These are phyloP conservation scores for Trichoderma sp. DNA, from an alignment of 2,329 filamentous ascomycete genomes.

Conservation along the genomic window DNA sequence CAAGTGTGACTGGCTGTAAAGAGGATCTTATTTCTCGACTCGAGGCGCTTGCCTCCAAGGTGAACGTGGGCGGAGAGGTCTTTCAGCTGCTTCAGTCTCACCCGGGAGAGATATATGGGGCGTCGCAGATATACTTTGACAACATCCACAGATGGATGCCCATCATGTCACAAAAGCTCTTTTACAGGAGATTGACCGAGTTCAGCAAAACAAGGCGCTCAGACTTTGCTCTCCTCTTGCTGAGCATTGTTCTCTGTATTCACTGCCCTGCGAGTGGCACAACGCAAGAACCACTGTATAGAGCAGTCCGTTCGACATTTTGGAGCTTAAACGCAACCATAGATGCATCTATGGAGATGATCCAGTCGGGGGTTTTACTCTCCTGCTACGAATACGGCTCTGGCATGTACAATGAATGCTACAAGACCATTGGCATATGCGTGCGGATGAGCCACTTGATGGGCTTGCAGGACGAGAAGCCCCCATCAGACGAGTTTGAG, in stretches of 20 bases:
- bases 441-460: slow-evolving; percentile 16
- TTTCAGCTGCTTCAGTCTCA: slow-evolving; percentile 21
- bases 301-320: slow-evolving; percentile 7
- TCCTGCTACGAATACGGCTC: slow-evolving; percentile 23
- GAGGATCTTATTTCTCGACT: slow-evolving; percentile 16
- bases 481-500: background rate
- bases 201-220: slow-evolving; percentile 23
- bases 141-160: slow-evolving; percentile 27
- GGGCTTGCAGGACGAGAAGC: slow-evolving; percentile 7
- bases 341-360: slow-evolving; percentile 26
- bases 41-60: background rate
- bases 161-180: slow-evolving; percentile 25
- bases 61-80: slow-evolving; percentile 20
- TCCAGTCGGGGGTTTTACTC: slow-evolving; percentile 24
- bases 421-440: slow-evolving; percentile 19
- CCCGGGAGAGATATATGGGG: slow-evolving; percentile 22
- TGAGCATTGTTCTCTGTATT: slow-evolving; percentile 14
- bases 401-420: slow-evolving; percentile 21
- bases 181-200: slow-evolving; percentile 16
- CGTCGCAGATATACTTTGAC: slow-evolving; percentile 20
- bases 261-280: slow-evolving; percentile 14
- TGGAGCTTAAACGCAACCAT: slow-evolving; percentile 19
- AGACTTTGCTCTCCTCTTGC: slow-evolving; percentile 22
- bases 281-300: slow-evolving; percentile 13
- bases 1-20: background rate